Conservation (phyloP, 164 flowering plant genomes). For the Paratinospora sagittata region DNA sequence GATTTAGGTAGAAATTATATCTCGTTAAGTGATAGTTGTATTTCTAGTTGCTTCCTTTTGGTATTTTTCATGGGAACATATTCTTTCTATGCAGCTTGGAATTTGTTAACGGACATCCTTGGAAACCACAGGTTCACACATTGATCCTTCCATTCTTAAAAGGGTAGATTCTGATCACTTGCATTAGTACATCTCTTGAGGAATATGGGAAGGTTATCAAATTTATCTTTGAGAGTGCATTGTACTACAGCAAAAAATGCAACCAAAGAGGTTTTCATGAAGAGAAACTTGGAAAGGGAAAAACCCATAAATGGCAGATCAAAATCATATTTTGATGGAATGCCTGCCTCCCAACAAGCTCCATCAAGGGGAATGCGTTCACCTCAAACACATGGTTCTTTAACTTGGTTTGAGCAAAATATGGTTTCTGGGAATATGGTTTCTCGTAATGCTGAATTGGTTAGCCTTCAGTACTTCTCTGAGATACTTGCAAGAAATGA, state of each 20-base stretch:
- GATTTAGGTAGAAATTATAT: not conserved
- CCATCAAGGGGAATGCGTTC: conserved; percentile 27
- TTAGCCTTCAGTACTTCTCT: conserved; percentile 46
- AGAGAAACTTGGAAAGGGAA: conserved; percentile 3
- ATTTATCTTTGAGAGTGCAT: conserved; percentile 36
- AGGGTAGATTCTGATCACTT: not conserved
- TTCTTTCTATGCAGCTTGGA: not conserved
- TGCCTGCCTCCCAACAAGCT: conserved; percentile 6
- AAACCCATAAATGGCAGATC: conserved; percentile 17
- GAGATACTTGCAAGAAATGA: conserved; percentile 52
- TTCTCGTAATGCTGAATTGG: conserved; percentile 17
- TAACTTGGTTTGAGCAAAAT: conserved; percentile 2
- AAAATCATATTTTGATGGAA: conserved; percentile 8
- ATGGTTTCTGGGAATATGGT: conserved; percentile 9
- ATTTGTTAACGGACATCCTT: not conserved
- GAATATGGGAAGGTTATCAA: conserved; percentile 47
- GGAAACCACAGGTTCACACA: not conserved
- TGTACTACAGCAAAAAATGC: conserved; percentile 27
- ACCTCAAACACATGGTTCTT: conserved; percentile 1
- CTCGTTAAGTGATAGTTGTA: not conserved
- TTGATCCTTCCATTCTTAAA: not conserved
- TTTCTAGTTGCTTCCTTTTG: not conserved
- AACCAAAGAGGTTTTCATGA: conserved; percentile 13
- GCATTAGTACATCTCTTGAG: not conserved
- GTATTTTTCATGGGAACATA: not conserved